Conservation (phyloP, 495 filamentous ascomycete genomes). For the Aspergillus coremiiformis region DNA sequence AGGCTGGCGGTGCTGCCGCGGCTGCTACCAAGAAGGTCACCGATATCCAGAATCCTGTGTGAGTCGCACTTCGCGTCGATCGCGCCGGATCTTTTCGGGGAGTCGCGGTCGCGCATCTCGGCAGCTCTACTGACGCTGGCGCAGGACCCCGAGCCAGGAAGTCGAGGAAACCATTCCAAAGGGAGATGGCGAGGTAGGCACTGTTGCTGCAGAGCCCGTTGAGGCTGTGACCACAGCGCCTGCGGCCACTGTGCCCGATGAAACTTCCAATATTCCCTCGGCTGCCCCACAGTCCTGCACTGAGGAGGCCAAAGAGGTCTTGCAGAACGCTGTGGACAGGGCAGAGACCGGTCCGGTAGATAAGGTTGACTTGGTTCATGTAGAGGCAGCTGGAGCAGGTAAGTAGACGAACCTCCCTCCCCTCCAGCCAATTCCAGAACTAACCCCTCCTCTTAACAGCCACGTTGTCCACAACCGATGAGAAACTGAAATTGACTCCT, state of each 20-base stretch:
- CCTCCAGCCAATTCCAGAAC: neutral
- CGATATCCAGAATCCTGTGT: conserved; percentile 38
- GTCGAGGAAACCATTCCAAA: conserved; percentile 36
- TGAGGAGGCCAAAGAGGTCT: conserved; percentile 15
- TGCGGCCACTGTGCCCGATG: conserved; percentile 17
- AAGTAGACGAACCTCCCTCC: neutral
- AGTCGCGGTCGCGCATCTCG: neutral
- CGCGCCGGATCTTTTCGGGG: neutral
- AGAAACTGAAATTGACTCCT: conserved; percentile 9
- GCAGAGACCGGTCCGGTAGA: conserved; percentile 13
- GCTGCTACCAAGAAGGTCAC: conserved; percentile 28
- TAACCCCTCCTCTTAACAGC: conserved; percentile 7
- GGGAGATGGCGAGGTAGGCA: conserved; percentile 24
- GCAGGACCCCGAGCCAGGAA: conserved; percentile 29
- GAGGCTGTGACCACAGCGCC: conserved; percentile 20
- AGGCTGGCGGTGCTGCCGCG: conserved; percentile 19
- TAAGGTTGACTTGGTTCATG: conserved; percentile 14
- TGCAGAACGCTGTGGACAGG: conserved; percentile 20
- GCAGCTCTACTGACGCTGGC: conserved; percentile 1
- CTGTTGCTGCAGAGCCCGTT: conserved; percentile 17
- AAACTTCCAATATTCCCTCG: conserved; percentile 13
- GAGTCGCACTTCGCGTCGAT: conserved; percentile 15
- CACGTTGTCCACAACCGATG: conserved; percentile 16
- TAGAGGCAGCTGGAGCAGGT: neutral
- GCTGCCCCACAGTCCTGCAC: conserved; percentile 14